Evolutionary conservation across 345 rosid species (phyloP), one percentile per base, ranked within the genome.

Genomic region (Pugionium dolabratum): DNA sequence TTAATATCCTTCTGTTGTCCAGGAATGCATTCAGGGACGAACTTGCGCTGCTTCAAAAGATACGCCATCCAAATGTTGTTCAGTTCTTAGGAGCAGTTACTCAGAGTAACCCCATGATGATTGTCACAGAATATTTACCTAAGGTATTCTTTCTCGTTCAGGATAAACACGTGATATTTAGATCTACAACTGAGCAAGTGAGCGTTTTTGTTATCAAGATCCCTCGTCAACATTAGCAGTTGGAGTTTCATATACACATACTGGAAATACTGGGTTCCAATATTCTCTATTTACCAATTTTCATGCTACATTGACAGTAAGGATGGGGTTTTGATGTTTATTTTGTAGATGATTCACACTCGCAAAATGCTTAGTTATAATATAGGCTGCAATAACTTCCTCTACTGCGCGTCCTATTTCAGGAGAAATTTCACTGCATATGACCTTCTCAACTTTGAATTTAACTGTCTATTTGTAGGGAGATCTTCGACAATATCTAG

Each of bases 11-110:
- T 65, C 39, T 64, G 40, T 27, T 40, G 79, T 71, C 56, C 83
- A 90, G 97, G 70, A 82, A 75, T 43, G 94, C 90, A n/a, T 90
- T 90, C 62, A 76, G 88, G 52, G 94, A 90, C 57, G 94, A 90
- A 78, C 94, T 90, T 50, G 79, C 83, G 3, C 79, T 90, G 68
- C 87, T 90, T 78, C 94, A 90, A 77, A 90, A 84, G 83, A 76
- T 87, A 68, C 91, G 88, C 29, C 94, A 85, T 76, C 97, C 94
- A 11, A 90, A 87, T 75, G 90, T 90, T 56, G 97, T 90, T 49
- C 97, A 87, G 78, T 90, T 90, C 79, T 48, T 87, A 67, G 91
- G 94, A 59, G 97, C 97, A 70, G 91, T 90, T 51, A 90, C 97
- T 35, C 94, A 90, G 70, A 84, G 91, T 75, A 84, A 82, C 71